Percentiles rank a stretch among this genome's conserved stretches.
These are phyloP conservation scores for Pichia sp. DNA, from an alignment of 1,139 yeast genomes.

Conservation along the genomic window DNA sequence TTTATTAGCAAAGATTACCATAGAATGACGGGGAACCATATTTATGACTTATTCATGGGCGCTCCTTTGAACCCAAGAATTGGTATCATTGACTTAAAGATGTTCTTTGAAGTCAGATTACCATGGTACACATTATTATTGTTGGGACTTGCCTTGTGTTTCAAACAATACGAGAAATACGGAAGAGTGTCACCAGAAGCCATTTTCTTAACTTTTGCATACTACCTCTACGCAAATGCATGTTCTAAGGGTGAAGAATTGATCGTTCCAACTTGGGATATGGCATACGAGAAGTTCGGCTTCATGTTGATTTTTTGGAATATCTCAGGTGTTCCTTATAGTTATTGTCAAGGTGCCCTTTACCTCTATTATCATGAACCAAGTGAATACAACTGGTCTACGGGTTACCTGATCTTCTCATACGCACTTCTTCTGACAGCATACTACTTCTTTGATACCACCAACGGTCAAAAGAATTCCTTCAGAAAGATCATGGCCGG, in stretches of 20 bases:
- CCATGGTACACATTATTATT: constrained; percentile 94
- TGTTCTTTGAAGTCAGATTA: constrained; percentile 94
- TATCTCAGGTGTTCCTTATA: constrained; percentile 97
- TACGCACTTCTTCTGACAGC: constrained; percentile 55
- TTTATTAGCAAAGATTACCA: constrained; percentile 67
- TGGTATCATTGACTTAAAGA: constrained; percentile 86
- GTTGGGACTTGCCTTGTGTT: constrained; percentile 63
- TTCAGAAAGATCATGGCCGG: constrained; percentile 88
- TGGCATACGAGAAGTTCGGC: constrained; percentile 98
- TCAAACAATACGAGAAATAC: constrained; percentile 73
- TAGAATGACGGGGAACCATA: constrained; percentile 83
- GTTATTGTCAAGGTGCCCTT: constrained; percentile 90
- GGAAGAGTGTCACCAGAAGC: constrained; percentile 80
- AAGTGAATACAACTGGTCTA: constrained; percentile 67
- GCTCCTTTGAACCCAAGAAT: constrained; percentile 95
- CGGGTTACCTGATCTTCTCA: constrained; percentile 48
- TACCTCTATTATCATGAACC: constrained; percentile 81
- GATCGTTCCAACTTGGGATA: constrained; percentile 98
- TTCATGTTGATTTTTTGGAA: constrained; percentile 98
- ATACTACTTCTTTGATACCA: constrained; percentile 90
- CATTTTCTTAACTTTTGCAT: constrained; percentile 66
- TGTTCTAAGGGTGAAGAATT: constrained; percentile 97
- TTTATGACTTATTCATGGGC: constrained; percentile 94
- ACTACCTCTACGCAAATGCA: constrained; percentile 93
- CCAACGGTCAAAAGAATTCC: constrained; percentile 91